Percentiles rank a stretch among this genome's conserved stretches.
These are phyloP conservation scores for Lactarius pseudohatsudake DNA, from an alignment of 768 basidiomycete species.

Conservation along the genomic window DNA sequence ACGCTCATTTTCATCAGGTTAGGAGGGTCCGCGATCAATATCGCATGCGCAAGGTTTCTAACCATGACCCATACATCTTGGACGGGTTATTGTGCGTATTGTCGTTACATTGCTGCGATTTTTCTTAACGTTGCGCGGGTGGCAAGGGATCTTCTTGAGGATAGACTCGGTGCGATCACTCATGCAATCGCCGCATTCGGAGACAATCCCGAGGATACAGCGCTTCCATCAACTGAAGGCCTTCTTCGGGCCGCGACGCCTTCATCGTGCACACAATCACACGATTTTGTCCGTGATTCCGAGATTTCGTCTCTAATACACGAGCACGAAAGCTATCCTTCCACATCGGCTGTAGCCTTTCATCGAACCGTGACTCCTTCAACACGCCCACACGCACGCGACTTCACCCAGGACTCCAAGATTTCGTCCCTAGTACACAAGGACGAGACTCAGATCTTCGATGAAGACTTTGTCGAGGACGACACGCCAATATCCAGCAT, in stretches of 20 bases:
- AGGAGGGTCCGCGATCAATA: conserved; percentile 14
- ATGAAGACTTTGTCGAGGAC: conserved; percentile 8
- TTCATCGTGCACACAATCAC: conserved; percentile 1
- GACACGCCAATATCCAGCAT: conserved; percentile 5
- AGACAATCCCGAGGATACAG: conserved; percentile 7
- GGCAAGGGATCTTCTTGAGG: conserved; percentile 36
- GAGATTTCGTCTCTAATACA: background rate
- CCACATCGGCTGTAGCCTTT: background rate
- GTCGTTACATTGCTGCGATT: background rate
- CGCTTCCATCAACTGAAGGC: background rate
- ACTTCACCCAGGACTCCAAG: conserved; percentile 1
- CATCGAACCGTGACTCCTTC: background rate
- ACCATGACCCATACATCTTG: conserved; percentile 16
- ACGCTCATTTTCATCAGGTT: conserved; percentile 5
- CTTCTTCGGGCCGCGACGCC: background rate
- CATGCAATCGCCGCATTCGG: conserved; percentile 34
- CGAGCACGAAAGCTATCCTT: background rate
- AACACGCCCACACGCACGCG: background rate
- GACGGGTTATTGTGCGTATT: conserved; percentile 12
- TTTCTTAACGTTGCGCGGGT: background rate
- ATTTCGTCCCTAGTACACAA: background rate
- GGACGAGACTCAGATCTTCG: conserved; percentile 13
- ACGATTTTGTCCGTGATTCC: conserved; percentile 1
- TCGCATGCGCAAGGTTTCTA: conserved; percentile 15
- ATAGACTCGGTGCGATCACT: conserved; percentile 43